phyloP scores from a whole-genome alignment of 2,329 filamentous ascomycete species.

The Fonsecaea monophora region DNA sequence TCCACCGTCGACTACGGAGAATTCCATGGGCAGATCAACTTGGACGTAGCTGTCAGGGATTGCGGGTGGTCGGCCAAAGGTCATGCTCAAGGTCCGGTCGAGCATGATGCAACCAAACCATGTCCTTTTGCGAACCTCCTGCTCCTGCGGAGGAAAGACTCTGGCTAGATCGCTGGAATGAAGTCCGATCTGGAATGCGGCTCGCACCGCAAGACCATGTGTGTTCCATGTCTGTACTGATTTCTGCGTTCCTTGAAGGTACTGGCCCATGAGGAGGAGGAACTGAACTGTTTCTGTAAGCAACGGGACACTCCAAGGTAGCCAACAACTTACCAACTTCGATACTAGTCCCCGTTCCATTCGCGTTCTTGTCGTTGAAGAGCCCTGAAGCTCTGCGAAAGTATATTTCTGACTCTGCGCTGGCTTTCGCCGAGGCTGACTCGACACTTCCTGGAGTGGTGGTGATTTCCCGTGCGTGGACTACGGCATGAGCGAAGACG shows the following conservation, averaged over 20 bases:
- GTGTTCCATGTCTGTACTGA: slow-evolving; percentile 62
- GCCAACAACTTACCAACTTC: slow-evolving; percentile 50
- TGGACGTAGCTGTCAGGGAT: slow-evolving; percentile 56
- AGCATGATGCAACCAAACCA: slow-evolving; percentile 60
- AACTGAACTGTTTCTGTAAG: slow-evolving; percentile 51
- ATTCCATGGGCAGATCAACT: slow-evolving; percentile 45
- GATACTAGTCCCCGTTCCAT: slow-evolving; percentile 53
- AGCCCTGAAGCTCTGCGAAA: slow-evolving; percentile 55
- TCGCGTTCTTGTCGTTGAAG: slow-evolving; percentile 52
- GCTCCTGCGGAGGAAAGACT: slow-evolving; percentile 50
- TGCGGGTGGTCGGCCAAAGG: slow-evolving; percentile 56
- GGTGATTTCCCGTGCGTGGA: slow-evolving; percentile 20
- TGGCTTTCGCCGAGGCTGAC: slow-evolving; percentile 46
- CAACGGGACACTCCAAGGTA: background rate
- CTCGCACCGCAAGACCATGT: slow-evolving; percentile 60
- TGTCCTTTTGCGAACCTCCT: slow-evolving; percentile 56
- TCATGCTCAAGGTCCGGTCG: slow-evolving; percentile 59
- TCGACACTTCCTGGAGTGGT: slow-evolving; percentile 45
- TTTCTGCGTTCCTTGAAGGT: slow-evolving; percentile 61
- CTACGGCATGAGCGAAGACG: slow-evolving; percentile 56
- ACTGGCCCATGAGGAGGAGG: slow-evolving; percentile 58
- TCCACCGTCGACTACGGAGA: slow-evolving; percentile 1
- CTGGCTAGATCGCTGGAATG: slow-evolving; percentile 53
- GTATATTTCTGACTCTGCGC: slow-evolving; percentile 53
- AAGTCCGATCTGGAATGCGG: slow-evolving; percentile 60